Base-by-base conservation (phyloP, 2,329 filamentous ascomycete genomes). In the Monosporascus cannonballus region DNA sequence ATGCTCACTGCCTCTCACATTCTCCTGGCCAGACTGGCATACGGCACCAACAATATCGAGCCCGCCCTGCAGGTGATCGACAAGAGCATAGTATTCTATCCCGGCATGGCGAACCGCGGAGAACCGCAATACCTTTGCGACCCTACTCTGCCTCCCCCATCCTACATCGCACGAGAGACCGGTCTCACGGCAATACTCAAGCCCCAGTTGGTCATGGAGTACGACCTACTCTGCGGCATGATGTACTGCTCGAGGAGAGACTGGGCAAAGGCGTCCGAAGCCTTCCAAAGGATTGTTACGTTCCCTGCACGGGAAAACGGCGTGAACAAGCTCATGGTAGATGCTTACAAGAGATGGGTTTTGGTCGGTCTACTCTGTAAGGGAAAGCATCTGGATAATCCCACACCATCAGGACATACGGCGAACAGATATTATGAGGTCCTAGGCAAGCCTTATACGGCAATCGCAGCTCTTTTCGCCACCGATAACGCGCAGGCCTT, bases 341-440 rank as follows among this genome's bases (percentile, higher is more conserved):
- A 96, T 59, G 89, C 90, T 6, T 93, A 96, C 75, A 95, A 93
- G 72, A 95, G 93, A 70, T 96, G 90, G 88, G 67, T 95, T 8
- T 73, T 99, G 17, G 79, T 91, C 9, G 83, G 84, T 50, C 76
- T 96, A 51, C 73, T 99, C 18, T 76, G 81, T 6, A 74, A 84
- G 50, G 92, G 91, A 59, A 81, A 76, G 61, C 74, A 75, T 4
- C 72, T 74, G 2, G 60, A 69, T 0, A 65, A 83, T 9, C 87
- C 89, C 1, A 73, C 77, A 39, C 79, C 81, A 47, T 79, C 81
- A 7, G 76, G 78, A 48, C 54, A 68, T 2, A 68, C 63, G 0
- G 67, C 71, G 15, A 67, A 60, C 51, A 72, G 69, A 45, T 58
- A 61, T 5, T 85, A 85, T 60, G 76, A 76, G 54, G 70, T 74